These are phyloP conservation scores for Isabelozyma heimii DNA, from an alignment of 805 yeast genomes.

Conservation along the genomic window DNA sequence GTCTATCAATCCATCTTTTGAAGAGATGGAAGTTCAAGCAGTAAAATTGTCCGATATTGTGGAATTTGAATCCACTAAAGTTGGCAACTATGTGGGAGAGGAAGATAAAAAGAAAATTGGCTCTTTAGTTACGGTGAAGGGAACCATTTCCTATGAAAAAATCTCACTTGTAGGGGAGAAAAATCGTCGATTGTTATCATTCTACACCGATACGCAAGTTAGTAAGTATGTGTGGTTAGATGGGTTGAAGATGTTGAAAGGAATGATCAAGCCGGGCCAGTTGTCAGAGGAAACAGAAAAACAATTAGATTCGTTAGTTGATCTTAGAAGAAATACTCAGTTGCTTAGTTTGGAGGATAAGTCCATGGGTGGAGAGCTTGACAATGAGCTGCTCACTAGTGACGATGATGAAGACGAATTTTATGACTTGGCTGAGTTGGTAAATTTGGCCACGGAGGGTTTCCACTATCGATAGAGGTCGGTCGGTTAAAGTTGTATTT, in stretches of 20 bases:
- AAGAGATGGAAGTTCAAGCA: slow-evolving; percentile 46
- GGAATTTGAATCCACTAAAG: slow-evolving; percentile 49
- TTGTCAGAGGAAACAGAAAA: slow-evolving; percentile 35
- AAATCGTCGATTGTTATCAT: slow-evolving; percentile 46
- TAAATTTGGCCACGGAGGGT: slow-evolving; percentile 15
- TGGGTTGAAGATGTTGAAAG: slow-evolving; percentile 57
- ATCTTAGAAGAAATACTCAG: slow-evolving; percentile 39
- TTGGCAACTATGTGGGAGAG: slow-evolving; percentile 35
- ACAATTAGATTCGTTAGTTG: slow-evolving; percentile 32
- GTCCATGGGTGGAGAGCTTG: slow-evolving; percentile 10
- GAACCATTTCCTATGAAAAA: slow-evolving; percentile 56
- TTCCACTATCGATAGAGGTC: slow-evolving; percentile 15
- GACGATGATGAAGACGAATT: slow-evolving; percentile 22
- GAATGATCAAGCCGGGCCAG: slow-evolving; percentile 26
- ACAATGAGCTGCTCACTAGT: slow-evolving; percentile 15
- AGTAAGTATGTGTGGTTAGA: slow-evolving; percentile 74
- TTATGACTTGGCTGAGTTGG: slow-evolving; percentile 25
- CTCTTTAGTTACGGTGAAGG: slow-evolving; percentile 53
- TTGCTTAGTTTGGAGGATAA: slow-evolving; percentile 32
- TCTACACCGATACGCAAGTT: slow-evolving; percentile 69
- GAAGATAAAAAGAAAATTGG: slow-evolving; percentile 42
- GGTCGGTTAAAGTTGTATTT: too few relatives aligned
- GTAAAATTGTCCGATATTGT: slow-evolving; percentile 53
- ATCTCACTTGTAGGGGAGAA: slow-evolving; percentile 48
- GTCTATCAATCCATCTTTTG: slow-evolving; percentile 52